Conservation (phyloP, 805 yeast genomes). For the Candida gorgasii region DNA sequence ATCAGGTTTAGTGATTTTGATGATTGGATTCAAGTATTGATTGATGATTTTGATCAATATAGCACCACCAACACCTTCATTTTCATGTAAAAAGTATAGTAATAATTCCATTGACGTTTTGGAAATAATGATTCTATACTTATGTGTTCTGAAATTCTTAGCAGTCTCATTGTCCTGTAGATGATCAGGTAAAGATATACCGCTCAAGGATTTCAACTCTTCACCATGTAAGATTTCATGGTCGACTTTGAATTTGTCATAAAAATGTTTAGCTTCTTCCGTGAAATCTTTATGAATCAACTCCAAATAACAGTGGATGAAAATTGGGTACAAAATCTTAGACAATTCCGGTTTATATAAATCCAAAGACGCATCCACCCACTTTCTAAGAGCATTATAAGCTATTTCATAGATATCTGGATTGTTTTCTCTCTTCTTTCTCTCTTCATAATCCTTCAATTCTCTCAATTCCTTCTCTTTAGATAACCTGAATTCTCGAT, state of each 20-base stretch:
- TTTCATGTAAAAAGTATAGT: slow-evolving; percentile 84
- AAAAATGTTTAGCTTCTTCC: slow-evolving; percentile 68
- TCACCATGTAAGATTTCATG: slow-evolving; percentile 74
- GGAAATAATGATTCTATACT: slow-evolving; percentile 74
- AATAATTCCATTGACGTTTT: slow-evolving; percentile 83
- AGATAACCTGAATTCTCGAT: slow-evolving; percentile 35
- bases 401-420: slow-evolving; percentile 80
- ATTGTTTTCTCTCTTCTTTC: slow-evolving; percentile 48
- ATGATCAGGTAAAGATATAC: slow-evolving; percentile 78
- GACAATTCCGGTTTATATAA: slow-evolving; percentile 86
- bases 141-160: slow-evolving; percentile 66
- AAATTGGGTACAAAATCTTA: slow-evolving; percentile 86
- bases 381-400: slow-evolving; percentile 73
- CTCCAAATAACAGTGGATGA: slow-evolving; percentile 83
- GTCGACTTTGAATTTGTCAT: slow-evolving; percentile 70
- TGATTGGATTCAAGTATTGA: slow-evolving; percentile 66
- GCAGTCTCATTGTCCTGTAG: slow-evolving; percentile 82
- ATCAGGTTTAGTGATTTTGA: slow-evolving; percentile 43
- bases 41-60: slow-evolving; percentile 82
- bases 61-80: slow-evolving; percentile 90
- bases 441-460: slow-evolving; percentile 44
- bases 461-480: slow-evolving; percentile 42
- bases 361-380: slow-evolving; percentile 92
- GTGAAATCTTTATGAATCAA: slow-evolving; percentile 65
- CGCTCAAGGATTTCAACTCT: slow-evolving; percentile 71